phyloP scores from a whole-genome alignment of 176 grass and related monocot species.

The Oropetium thomaeum region DNA sequence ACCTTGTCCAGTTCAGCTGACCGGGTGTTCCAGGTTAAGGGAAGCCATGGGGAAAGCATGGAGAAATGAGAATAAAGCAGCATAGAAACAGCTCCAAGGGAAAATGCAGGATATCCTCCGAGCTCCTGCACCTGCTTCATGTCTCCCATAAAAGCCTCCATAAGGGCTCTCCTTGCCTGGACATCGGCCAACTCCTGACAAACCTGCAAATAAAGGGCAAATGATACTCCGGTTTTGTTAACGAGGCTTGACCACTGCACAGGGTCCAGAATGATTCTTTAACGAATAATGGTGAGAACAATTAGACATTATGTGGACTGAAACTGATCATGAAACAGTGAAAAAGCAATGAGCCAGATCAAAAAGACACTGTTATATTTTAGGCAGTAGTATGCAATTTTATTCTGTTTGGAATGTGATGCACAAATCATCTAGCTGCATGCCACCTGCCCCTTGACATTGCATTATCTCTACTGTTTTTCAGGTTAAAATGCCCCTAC shows the following conservation, averaged over 20 bases:
- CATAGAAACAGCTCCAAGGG: background rate
- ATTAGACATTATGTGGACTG: background rate
- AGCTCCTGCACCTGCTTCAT: constrained; percentile 60
- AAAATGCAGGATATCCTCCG: constrained; percentile 59
- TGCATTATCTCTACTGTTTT: background rate
- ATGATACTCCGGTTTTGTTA: background rate
- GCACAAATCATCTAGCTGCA: background rate
- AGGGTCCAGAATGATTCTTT: background rate
- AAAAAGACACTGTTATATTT: background rate
- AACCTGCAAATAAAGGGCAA: constrained; percentile 36
- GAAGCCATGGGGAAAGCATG: constrained; percentile 3
- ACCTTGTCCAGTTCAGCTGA: constrained; percentile 47
- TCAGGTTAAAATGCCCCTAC: background rate
- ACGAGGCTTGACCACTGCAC: background rate
- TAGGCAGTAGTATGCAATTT: background rate
- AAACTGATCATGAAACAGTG: background rate
- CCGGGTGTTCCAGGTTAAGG: constrained; percentile 71
- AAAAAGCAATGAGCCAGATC: background rate
- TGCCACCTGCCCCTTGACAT: background rate
- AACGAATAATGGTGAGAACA: background rate
- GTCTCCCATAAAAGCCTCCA: constrained; percentile 65
- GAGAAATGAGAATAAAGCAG: background rate
- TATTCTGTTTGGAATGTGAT: background rate
- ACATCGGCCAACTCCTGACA: constrained; percentile 47
- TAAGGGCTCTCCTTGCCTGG: constrained; percentile 57